Evolutionary conservation across 371 early-diverging fungal species (phyloP), one percentile per base, ranked within the genome.

Genomic region (Lichtheimia ornata): DNA sequence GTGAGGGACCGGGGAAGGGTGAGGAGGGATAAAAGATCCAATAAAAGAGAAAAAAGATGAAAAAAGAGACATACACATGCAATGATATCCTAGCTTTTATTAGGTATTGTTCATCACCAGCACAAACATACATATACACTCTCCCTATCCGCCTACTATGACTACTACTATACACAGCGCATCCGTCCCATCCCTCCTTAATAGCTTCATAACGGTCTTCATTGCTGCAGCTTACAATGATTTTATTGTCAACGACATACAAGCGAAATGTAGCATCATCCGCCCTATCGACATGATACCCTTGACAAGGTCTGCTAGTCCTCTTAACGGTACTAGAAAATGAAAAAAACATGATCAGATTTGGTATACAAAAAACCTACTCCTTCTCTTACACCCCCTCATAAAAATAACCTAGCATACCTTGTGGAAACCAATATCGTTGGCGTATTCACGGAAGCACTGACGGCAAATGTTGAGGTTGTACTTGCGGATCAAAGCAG

Each of bases 401-500:
- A 47, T 7, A 20, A 6, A 45, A 47, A 18, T 18, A 47, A 47
- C 24, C 52, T 27, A 27, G n/a, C 52, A 14, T 67, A 61, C 89
- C 94, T 97, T 97, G 83, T 84, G 82, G 89, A 99, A 99, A 69
- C 99, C 99, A 84, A 99, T 98, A 79, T 95, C 96, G 63, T 81
- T 81, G 76, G 98, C 86, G 85, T 98, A 92, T 85, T 98, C 96
- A 80, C 98, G 97, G 93, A 99, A 97, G 90, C 99, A 99, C 87
- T 98, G 97, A 88, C 99, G 94, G 93, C 99, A 99, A 68, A 99
- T 84, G 88, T 96, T 91, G 63, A 99, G 85, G 65, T 87, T 89
- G 90, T 97, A 97, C 89, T 97, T 98, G 88, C 99, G 96, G 85
- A 99, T 99, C 69, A 99, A 87, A 88, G 98, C 99, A 69, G 95